phyloP scores from a whole-genome alignment of 306 rosid genomes.

The Sesbania bispinosa region DNA sequence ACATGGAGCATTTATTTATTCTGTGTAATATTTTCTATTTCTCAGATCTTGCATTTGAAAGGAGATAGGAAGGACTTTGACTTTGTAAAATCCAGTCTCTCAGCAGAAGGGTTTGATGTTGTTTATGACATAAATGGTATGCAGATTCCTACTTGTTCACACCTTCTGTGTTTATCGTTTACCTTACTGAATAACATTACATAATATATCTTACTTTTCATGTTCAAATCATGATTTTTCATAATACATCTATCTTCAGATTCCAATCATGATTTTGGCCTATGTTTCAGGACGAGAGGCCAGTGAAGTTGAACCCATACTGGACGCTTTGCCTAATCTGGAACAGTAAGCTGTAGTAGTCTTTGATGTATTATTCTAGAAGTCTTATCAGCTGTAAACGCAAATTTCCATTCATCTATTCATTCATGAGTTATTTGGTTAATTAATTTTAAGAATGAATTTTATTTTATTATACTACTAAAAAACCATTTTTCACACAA shows the following conservation, averaged over 20 bases:
- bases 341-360: conserved; percentile 65
- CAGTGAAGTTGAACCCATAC: conserved; percentile 75
- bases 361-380: not conserved
- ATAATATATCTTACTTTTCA: not conserved
- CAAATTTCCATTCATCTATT: not conserved
- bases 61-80: conserved; percentile 91
- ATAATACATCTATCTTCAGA: not conserved
- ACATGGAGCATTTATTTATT: not conserved
- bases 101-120: conserved; percentile 82
- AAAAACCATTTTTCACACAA: not conserved
- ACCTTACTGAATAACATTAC: not conserved
- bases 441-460: conserved; percentile 1
- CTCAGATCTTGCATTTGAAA: conserved; percentile 85
- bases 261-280: conserved; percentile 2
- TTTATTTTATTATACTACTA: not conserved
- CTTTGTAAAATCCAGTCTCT: conserved; percentile 84
- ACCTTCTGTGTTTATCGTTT: not conserved
- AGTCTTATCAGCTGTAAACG: not conserved
- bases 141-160: conserved; percentile 14
- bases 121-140: conserved; percentile 94
- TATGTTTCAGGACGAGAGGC: conserved; percentile 85
- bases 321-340: conserved; percentile 83
- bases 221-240: not conserved
- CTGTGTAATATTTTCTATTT: conserved; percentile 2
- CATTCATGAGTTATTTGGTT: not conserved